Evolutionary conservation across 108 stramenopile species (phyloP).

Genomic region (Cyclotella atomus): DNA sequence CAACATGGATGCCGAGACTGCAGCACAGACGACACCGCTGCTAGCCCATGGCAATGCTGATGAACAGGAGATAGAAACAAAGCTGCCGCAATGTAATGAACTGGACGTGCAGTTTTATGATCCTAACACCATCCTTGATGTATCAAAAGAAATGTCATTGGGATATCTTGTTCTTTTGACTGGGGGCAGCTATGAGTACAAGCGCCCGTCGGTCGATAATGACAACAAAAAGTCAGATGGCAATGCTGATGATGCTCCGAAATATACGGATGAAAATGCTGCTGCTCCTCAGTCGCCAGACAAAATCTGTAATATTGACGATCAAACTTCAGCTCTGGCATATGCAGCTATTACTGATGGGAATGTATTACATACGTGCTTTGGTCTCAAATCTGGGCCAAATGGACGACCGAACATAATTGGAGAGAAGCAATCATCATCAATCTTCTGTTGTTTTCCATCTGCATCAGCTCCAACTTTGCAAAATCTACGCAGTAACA

Average conservation of each 20-base stretch:
- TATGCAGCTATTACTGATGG: slow-evolving; percentile 48
- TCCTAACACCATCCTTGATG: slow-evolving; percentile 9
- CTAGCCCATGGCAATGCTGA: not conserved
- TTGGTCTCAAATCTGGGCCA: slow-evolving; percentile 33
- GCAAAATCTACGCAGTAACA: not conserved
- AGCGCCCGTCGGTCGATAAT: not conserved
- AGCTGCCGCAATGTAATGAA: not conserved
- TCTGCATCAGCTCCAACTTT: not conserved
- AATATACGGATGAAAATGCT: not conserved
- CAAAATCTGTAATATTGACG: not conserved
- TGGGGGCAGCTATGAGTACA: slow-evolving; percentile 20
- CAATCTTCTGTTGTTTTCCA: slow-evolving; percentile 26
- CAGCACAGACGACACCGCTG: slow-evolving; percentile 2
- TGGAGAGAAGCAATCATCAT: slow-evolving; percentile 4
- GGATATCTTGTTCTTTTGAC: slow-evolving; percentile 45
- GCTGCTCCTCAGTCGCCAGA: not conserved
- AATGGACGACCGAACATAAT: slow-evolving; percentile 21
- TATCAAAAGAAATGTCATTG: slow-evolving; percentile 40
- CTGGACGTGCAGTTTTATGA: slow-evolving; percentile 41
- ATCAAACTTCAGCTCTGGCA: slow-evolving; percentile 18
- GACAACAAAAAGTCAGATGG: not conserved
- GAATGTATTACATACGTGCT: slow-evolving; percentile 44
- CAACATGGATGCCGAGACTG: not conserved
- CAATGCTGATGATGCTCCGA: no score
- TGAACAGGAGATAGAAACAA: not conserved